Evolutionary conservation across 2,329 filamentous ascomycete genomes (phyloP), one percentile per base, ranked within the genome.

Genomic region (Dothistroma septosporum): DNA sequence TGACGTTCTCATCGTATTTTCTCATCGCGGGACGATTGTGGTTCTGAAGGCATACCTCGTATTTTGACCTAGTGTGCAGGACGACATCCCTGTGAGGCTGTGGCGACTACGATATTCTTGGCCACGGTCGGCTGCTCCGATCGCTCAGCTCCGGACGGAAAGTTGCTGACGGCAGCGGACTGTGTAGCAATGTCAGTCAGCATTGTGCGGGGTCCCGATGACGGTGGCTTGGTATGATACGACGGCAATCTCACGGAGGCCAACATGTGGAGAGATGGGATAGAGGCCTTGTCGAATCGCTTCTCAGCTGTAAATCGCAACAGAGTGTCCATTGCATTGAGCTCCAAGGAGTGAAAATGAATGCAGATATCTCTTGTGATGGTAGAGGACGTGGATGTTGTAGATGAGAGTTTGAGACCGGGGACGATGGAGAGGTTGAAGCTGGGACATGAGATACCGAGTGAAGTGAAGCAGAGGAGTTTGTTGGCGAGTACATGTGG

Each of bases 301-400:
- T 80, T 79, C 65, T 73, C 73, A 5, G 71, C 76, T 1, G 70
- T 80, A 24, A 80, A 80, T 47, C 73, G 78, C 11, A 80, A 80
- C 61, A 80, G 80, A 62, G 68, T 73, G 9, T 78, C 76, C 9
- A 68, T 80, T 50, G 69, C 73, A 7, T 61, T 75, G 9, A 75
- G 75, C 61, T 63, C 77, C 44, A 77, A 77, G 56, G 74, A n/a
- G 79, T 58, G 69, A 74, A 0, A 65, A 72, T n/a, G 75, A 70
- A 62, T 63, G 28, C 65, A 68, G 9, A 61, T 79, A 14, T 61
- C 78, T 6, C 62, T 74, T 5, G 63, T 72, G 2, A 68, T 81
- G 10, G 73, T 71, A 0, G 72, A 73, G 56, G 62, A 69, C 0
- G 67, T 72, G 8, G 78, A 80, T 61, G 72, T 80, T 1, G 69